Base-by-base conservation (phyloP, 495 filamentous ascomycete genomes). In the Podospora bellae-mahoneyi region DNA sequence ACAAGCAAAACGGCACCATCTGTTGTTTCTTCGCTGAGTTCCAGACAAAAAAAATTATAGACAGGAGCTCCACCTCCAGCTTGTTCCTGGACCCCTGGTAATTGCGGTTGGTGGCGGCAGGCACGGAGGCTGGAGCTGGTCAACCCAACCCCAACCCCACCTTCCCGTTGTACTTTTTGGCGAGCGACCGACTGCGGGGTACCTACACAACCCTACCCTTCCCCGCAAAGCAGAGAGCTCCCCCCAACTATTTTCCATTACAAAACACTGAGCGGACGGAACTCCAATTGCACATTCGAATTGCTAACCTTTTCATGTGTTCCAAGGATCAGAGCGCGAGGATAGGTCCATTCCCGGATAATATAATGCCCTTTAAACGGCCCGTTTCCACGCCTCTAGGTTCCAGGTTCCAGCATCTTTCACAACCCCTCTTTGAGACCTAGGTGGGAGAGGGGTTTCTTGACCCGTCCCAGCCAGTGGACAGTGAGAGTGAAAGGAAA, bases 31-130 rank as follows among this genome's bases (percentile, higher is more conserved):
- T 27, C 16, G 5, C 5, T n/a, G 27, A 28, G 20, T 4, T 6
- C 5, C 20, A 27, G 28, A 18, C 23, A 44, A 57, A 54, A 57
- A 57, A 27, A 71, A 71, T 57, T 67, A 71, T 68, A 62, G 64
- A 64, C 28, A 27, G 18, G 10, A 7, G 58, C 69, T 58, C 66
- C 66, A 63, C 66, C 59, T 58, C 66, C 66, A 63, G 63, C 59
- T 48, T 63, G 59, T 64, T 60, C 66, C 62, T 68, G 62, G 53
- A 60, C 66, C 61, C 48, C 23, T 23, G 23, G 23, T 20, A 7
- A 5, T 55, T 20, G 5, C 10, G 34, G 13, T 56, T 19, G 44
- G 23, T 27, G 13, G 59, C 28, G 28, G 27, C 28, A 61, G 27
- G 27, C 19, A n/a, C 23, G 58, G 2, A 26, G 19, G 19, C 23